Conservation (phyloP, 306 rosid genomes). For the Argentina anserina region DNA sequence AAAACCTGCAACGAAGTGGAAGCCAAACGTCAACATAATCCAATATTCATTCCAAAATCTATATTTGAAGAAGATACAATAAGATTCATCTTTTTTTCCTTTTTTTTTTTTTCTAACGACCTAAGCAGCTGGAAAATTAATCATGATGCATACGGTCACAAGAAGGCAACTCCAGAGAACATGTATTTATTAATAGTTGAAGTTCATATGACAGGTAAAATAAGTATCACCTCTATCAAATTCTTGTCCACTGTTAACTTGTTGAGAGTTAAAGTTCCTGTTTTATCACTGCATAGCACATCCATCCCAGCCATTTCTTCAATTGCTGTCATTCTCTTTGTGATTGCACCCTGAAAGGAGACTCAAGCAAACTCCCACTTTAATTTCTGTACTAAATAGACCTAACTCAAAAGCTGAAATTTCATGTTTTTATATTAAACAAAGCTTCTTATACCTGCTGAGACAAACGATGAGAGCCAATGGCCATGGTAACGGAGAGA, state of each 20-base stretch:
- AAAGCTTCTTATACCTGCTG: conserved; percentile 16
- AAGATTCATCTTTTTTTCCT: neutral
- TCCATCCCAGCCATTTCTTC: conserved; percentile 26
- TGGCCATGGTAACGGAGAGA: conserved; percentile 26
- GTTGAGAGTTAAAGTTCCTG: conserved; percentile 23
- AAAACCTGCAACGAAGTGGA: neutral
- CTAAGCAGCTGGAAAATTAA: neutral
- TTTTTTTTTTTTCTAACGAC: neutral
- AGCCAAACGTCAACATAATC: neutral
- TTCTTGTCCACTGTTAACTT: conserved; percentile 22
- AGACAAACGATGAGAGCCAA: conserved; percentile 17
- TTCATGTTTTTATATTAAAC: neutral
- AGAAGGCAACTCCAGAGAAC: neutral
- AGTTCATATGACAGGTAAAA: neutral
- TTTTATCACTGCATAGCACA: conserved; percentile 24
- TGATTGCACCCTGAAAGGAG: conserved; percentile 11
- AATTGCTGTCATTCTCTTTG: conserved; percentile 18
- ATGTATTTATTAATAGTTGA: neutral
- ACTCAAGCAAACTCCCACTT: neutral
- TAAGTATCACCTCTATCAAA: conserved; percentile 16
- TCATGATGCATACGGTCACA: neutral
- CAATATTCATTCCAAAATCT: neutral
- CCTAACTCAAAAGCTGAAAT: neutral
- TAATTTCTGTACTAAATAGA: neutral
- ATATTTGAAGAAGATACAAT: neutral